Evolutionary conservation across 305 asterid species (phyloP).

Genomic region (Coffea humblotiana): DNA sequence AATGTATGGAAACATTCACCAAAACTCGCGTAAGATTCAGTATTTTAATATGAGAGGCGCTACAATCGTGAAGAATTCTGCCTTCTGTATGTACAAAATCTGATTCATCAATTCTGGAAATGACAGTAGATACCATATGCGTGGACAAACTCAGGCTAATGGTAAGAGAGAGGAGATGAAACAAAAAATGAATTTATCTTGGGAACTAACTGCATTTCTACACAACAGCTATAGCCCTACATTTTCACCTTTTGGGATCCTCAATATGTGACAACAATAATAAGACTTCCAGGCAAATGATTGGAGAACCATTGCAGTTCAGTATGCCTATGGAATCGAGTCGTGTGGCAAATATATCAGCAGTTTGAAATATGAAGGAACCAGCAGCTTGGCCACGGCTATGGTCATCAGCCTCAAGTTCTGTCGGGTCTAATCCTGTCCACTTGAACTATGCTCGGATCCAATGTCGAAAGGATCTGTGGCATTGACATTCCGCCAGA

Average conservation of each 20-base stretch:
- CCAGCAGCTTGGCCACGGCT: conserved; percentile 21
- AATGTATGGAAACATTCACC: not conserved
- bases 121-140: not conserved
- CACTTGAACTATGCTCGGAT: conserved; percentile 43
- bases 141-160: conserved; percentile 1
- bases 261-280: conserved; percentile 19
- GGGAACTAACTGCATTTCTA: conserved; percentile 29
- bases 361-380: conserved; percentile 11
- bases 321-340: conserved; percentile 9
- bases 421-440: conserved; percentile 59
- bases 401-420: conserved; percentile 28
- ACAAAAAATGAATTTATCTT: conserved; percentile 2
- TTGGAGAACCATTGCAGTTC: conserved; percentile 10
- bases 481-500: conserved; percentile 99
- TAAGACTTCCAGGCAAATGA: conserved; percentile 28
- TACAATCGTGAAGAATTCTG: conserved; percentile 3
- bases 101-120: not conserved
- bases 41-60: not conserved
- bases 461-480: conserved; percentile 70
- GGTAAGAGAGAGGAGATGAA: not conserved
- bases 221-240: conserved; percentile 29
- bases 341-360: conserved; percentile 8
- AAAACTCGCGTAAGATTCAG: not conserved
- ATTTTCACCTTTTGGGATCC: conserved; percentile 26
- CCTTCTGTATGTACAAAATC: conserved; percentile 19